Evolutionary conservation across 2,329 filamentous ascomycete species (phyloP), one percentile per base, ranked within the genome.

Genomic region (Aspergillus sp.): DNA sequence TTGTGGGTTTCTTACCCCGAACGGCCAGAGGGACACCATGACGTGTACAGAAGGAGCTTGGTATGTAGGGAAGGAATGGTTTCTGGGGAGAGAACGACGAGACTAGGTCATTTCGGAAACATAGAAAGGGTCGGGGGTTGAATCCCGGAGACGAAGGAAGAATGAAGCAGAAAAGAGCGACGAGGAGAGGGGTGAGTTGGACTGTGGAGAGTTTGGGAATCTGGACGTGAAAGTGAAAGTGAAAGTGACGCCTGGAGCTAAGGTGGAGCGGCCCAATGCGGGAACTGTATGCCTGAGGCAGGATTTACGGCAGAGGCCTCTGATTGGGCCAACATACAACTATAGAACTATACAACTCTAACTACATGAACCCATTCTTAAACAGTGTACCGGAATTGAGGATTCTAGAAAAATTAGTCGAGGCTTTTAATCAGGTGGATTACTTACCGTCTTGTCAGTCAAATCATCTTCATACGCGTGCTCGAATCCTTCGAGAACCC

Each of bases 11-110:
- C 80, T 68, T 76, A 91, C 90, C 80, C 85, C 87, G 86, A 89
- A 96, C 63, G 91, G 90, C 90, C 91, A 95, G 66, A 95, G 83
- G 53, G 88, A 90, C 68, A 93, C 89, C 90, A 95, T 95, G 48
- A 56, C 60, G 61, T 59, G 43, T 46, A 24, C 27, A 39, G 37
- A 14, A 43, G 41, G 21, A 37, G 53, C 23, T 46, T 24, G 46
- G n/a, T 56, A 23, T n/a, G 14, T 37, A 31, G 27, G 23, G 35
- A 37, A 37, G 15, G 35, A 37, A 12, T 33, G 23, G 33, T 23
- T 37, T 12, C 9, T 23, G 33, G 27, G 17, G 31, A 43, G 23
- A 21, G 53, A 57, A 21, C 19, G 46, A 57, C 40, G 12, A 27
- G 35, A 35, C 56, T 58, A 55, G 52, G 50, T 52, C 45, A 56